Conservation (phyloP, 2,329 filamentous ascomycete genomes). For the Fusarium gaditjirri region DNA sequence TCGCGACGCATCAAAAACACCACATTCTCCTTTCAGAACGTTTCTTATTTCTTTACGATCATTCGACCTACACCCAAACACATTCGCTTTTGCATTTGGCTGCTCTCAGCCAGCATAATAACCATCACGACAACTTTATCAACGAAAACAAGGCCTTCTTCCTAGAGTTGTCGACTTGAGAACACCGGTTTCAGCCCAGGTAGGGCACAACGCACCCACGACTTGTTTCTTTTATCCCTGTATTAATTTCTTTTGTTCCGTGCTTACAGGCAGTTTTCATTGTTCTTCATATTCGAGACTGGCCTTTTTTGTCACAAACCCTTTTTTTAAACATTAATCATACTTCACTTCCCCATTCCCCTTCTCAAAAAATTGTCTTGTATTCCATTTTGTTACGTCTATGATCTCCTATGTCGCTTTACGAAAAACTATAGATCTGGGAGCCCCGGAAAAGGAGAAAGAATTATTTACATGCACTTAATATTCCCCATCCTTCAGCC, state of each 20-base stretch:
- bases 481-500: conserved; percentile 40
- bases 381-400: conserved; percentile 32
- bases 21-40: conserved; percentile 1
- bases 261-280: conserved; percentile 41
- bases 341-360: conserved; percentile 27
- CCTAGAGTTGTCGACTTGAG: conserved; percentile 30
- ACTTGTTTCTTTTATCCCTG: conserved; percentile 35
- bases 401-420: conserved; percentile 44
- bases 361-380: conserved; percentile 30
- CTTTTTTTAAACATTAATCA: conserved; percentile 32
- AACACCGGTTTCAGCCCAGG: conserved; percentile 31
- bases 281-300: conserved; percentile 28
- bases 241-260: conserved; percentile 33
- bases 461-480: conserved; percentile 44
- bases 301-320: conserved; percentile 35
- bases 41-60: conserved; percentile 10
- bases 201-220: conserved; percentile 38
- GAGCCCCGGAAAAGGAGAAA: conserved; percentile 42
- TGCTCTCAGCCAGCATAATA: conserved; percentile 3
- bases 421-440: conserved; percentile 44
- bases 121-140: conserved; percentile 13
- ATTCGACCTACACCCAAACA: conserved; percentile 12
- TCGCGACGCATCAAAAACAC: conserved; percentile 14
- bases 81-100: conserved; percentile 17
- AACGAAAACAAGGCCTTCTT: conserved; percentile 17